phyloP scores from a whole-genome alignment of 176 grass and related monocot species.

The Carex pumila region DNA sequence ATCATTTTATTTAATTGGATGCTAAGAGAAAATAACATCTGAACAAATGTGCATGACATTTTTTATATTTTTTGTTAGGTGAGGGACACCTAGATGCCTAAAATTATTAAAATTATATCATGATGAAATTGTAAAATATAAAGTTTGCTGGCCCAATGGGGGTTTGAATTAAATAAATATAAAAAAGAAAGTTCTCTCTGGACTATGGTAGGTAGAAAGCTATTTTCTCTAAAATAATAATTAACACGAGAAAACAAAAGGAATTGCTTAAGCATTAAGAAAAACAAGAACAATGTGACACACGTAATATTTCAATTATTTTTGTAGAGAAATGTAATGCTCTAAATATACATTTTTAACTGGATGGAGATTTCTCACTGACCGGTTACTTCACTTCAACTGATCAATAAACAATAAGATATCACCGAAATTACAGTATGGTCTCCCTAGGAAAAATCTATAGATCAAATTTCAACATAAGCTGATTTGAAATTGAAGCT shows the following conservation, averaged over 20 bases:
- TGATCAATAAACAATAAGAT: constrained; percentile 1
- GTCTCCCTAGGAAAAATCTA: background rate
- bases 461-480: background rate
- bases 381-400: background rate
- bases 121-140: background rate
- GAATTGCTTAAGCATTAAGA: background rate
- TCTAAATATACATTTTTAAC: background rate
- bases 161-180: background rate
- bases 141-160: background rate
- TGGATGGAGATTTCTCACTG: background rate
- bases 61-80: constrained; percentile 1
- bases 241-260: background rate
- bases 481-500: background rate
- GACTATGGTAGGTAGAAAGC: background rate
- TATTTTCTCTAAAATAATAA: background rate
- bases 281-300: background rate
- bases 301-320: background rate
- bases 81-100: background rate
- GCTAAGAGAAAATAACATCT: constrained; percentile 12
- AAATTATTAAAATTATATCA: background rate
- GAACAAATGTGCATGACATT: background rate
- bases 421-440: background rate
- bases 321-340: background rate
- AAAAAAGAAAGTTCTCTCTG: background rate
- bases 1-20: constrained; percentile 17